Base-by-base conservation (phyloP, 2,329 filamentous ascomycete genomes). In the Moelleriella libera region DNA sequence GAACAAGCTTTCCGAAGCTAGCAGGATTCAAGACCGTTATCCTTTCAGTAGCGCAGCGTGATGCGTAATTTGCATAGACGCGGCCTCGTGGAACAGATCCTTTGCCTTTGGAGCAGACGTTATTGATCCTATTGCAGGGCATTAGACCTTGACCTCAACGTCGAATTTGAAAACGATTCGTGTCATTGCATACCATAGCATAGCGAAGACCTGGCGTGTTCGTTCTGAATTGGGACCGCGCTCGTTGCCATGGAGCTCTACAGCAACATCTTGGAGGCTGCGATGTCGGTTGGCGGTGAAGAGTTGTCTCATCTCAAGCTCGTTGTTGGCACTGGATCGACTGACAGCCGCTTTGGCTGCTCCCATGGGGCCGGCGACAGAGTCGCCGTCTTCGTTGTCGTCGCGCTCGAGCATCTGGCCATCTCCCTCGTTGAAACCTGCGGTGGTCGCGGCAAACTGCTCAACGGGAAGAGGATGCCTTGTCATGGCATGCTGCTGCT, bases 21-120 rank as follows among this genome's bases (percentile, higher is more conserved):
- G 92, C 92, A 41, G 92, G 92, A 60, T 98, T 98, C 49, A 98
- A 68, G 8, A 95, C 89, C 1, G 92, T 94, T 40, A 97, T 94
- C 59, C 89, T 81, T 61, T 97, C 89, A 5, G 84, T 94, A 42
- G 87, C 89, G 64, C 92, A 98, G 52, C 87, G 81, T 30, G 86
- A 88, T 44, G 90, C 92, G 63, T 98, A 98, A 62, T 89, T 89
- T 50, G 89, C 88, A 64, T 97, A 98, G 2, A 98, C 92, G 50
- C 90, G 78, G 53, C 92, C 92, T 57, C 92, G 77, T 6, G 92
- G 88, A 1, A 97, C 90, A 5, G 92, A 96, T 1, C 83, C 83
- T 61, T 86, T 87, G 42, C 84, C 84, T 51, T 79, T 79, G 43
- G 76, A 72, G 63, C 85, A 90, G 1, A 83, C 80, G 46, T 76